Evolutionary conservation across 164 flowering plant species (phyloP).

Genomic region (Stephania japonica): DNA sequence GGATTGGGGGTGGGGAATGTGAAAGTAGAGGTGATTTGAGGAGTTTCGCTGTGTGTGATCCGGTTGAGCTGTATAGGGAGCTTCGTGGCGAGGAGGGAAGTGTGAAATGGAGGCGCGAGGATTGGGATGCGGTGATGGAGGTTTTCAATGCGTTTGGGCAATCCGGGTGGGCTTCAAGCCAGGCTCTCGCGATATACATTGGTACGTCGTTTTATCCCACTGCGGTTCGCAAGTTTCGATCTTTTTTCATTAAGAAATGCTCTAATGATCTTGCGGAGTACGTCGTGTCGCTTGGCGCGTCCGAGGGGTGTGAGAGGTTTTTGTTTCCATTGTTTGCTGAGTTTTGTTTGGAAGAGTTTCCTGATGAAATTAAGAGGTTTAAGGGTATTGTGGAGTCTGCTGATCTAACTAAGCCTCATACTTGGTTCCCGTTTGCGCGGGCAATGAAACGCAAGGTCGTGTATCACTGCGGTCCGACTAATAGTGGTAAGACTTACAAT

Average conservation of each 20-base stretch:
- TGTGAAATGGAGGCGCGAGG: constrained; percentile 25
- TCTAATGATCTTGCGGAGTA: constrained; percentile 40
- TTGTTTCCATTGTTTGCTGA: constrained; percentile 83
- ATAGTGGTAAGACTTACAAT: constrained; percentile 92
- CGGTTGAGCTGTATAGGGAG: constrained; percentile 50
- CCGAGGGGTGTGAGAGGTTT: constrained; percentile 48
- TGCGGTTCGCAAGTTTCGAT: constrained; percentile 52
- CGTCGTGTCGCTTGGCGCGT: constrained; percentile 54
- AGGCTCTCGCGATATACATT: constrained; percentile 81
- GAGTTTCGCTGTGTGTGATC: constrained; percentile 38
- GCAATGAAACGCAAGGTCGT: constrained; percentile 87
- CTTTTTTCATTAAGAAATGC: constrained; percentile 49
- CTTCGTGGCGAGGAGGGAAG: constrained; percentile 29
- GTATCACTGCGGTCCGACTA: constrained; percentile 95
- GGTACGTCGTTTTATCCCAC: constrained; percentile 71
- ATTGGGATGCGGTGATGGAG: constrained; percentile 44
- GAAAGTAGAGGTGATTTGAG: constrained; percentile 7
- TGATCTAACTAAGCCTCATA: constrained; percentile 82
- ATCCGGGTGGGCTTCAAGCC: constrained; percentile 82
- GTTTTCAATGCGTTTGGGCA: constrained; percentile 40
- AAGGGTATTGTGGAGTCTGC: constrained; percentile 57
- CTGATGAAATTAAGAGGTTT: constrained; percentile 74
- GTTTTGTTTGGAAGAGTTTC: constrained; percentile 74
- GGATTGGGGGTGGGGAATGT: no score
- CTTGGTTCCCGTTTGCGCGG: constrained; percentile 95